Conservation (phyloP, 1,284 basidiomycete genomes). For the Papiliotrema laurentii region DNA sequence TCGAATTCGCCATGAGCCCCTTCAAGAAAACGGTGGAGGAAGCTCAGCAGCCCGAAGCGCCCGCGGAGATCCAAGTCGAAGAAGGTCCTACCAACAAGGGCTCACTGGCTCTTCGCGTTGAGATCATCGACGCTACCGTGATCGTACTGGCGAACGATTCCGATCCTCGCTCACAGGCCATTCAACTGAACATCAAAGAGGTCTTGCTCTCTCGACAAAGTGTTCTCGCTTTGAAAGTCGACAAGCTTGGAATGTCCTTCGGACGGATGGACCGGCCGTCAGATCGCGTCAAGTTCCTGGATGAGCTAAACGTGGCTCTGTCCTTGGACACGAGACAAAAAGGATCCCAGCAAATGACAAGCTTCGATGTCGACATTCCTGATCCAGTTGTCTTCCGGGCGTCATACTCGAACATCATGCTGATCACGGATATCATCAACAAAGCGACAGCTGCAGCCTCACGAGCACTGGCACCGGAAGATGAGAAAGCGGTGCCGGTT, state of each 20-base stretch:
- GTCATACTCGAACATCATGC: conserved; percentile 85
- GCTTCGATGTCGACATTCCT: conserved; percentile 74
- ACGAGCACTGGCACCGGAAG: conserved; percentile 25
- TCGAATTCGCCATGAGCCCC: conserved; percentile 76
- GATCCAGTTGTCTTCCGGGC: conserved; percentile 83
- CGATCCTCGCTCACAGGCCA: conserved; percentile 76
- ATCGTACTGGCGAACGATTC: conserved; percentile 84
- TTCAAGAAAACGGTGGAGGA: conserved; percentile 45
- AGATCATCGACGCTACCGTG: conserved; percentile 87
- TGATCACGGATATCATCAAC: conserved; percentile 85
- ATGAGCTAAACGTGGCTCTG: conserved; percentile 84
- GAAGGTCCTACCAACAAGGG: conserved; percentile 23
- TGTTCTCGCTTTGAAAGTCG: conserved; percentile 75
- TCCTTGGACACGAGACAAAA: conserved; percentile 79
- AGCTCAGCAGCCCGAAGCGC: conserved; percentile 17
- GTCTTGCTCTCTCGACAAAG: conserved; percentile 90
- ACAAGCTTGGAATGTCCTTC: conserved; percentile 88
- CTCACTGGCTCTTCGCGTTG: conserved; percentile 64
- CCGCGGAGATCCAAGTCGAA: conserved; percentile 24
- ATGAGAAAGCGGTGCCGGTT: not conserved
- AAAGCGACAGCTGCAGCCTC: conserved; percentile 68
- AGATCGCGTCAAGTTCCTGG: conserved; percentile 86
- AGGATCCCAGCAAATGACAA: conserved; percentile 69
- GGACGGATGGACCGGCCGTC: conserved; percentile 78
- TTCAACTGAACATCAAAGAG: conserved; percentile 78